Evolutionary conservation across 352 stramenopile genomes (phyloP), one percentile per base, ranked within the genome.

Genomic region (Aphanomyces cochlioides): DNA sequence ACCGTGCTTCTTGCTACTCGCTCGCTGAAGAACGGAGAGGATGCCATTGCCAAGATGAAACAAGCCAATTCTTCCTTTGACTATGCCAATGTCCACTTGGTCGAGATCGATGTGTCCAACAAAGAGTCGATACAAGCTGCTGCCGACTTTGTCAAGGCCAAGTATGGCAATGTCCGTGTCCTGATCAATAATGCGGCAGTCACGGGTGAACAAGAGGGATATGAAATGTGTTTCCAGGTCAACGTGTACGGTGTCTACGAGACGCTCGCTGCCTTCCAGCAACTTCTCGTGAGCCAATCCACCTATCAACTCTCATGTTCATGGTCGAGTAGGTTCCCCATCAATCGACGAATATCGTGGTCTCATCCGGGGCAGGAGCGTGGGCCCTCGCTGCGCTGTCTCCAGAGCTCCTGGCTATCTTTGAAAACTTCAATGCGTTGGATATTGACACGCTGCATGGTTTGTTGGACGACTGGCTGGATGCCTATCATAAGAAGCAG

Each of bases 131-230:
- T 67, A 8, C 37, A 41, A 37, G 60, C n/a, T 36, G 60, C 60
- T 3, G 60, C 47, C n/a, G 60, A 19, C 5, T 4, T 7, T 12
- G 60, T 67, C 7, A 7, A 56, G 5, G n/a, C 41, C 5, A 58
- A 6, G 28, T 57, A 67, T 37, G 60, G 60, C 5, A 4, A 12
- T 15, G 10, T 67, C 43, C 12, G 56, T 19, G 60, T 67, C 7
- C 47, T 67, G 19, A 67, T 67, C 60, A 67, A 67, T 37, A 67
- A 67, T 15, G 60, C 60, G 19, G 60, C 19, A 12, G 47, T 67
- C 19, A 15, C 54, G 12, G 60, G 60, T 17, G 3, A 54, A 15
- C 8, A n/a, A n/a, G 43, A 50, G 17, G 60, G 60, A 0, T 34
- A 37, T 37, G 60, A 67, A 37, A 54, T 57, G 47, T 54, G 43